phyloP scores from a whole-genome alignment of 257 asterid genomes.

The Solanum lycopersicoides region DNA sequence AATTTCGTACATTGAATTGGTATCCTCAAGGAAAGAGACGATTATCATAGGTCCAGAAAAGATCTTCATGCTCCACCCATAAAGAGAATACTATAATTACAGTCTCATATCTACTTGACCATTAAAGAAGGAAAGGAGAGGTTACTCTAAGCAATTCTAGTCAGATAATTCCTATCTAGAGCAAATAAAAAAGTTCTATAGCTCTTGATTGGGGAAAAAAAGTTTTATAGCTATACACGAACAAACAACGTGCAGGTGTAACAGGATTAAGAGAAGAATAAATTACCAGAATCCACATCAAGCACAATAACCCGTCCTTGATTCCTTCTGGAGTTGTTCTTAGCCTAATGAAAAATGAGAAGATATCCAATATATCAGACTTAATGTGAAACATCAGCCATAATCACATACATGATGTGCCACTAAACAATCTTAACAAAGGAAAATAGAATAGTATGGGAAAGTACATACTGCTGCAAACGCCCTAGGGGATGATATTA shows the following conservation, averaged over 20 bases:
- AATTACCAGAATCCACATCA: constrained; percentile 71
- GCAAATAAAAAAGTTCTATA: not conserved
- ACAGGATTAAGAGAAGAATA: not conserved
- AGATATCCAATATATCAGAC: not conserved
- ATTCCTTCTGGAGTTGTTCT: constrained; percentile 52
- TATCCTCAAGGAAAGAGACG: not conserved
- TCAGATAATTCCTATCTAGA: not conserved
- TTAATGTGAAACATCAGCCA: not conserved
- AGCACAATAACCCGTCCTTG: constrained; percentile 39
- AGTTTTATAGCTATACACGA: not conserved
- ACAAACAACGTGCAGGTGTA: not conserved
- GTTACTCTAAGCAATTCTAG: not conserved
- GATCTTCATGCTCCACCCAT: not conserved
- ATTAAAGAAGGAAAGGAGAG: not conserved
- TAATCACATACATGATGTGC: not conserved
- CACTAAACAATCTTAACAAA: not conserved
- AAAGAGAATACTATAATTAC: not conserved
- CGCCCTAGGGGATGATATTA: constrained; percentile 30
- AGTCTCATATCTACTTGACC: not conserved
- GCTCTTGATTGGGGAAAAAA: not conserved
- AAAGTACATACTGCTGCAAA: constrained; percentile 20
- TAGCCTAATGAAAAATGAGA: constrained; percentile 43
- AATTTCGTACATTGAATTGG: not conserved
- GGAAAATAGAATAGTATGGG: not conserved
- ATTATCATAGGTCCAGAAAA: not conserved